phyloP scores from a whole-genome alignment of 495 filamentous ascomycete species.

The Talaromyces trachyspermus region DNA sequence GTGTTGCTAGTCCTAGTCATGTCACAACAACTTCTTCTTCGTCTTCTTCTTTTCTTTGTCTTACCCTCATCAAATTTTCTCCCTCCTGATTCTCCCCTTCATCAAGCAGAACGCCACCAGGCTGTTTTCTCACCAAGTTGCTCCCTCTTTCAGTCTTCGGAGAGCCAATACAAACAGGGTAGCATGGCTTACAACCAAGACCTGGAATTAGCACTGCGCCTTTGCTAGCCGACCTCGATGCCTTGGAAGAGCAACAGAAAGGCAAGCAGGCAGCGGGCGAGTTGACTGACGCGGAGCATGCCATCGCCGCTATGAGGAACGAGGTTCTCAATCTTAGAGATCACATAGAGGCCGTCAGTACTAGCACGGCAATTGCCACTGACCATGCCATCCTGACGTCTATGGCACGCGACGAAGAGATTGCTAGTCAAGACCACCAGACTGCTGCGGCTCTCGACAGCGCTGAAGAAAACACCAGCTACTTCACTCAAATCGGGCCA shows the following conservation, averaged over 20 bases:
- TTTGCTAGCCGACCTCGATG: slow-evolving; percentile 2
- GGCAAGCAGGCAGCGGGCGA: neutral
- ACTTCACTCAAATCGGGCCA: neutral
- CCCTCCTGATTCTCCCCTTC: too few species aligned
- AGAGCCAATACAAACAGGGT: too few species aligned
- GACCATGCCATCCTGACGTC: slow-evolving; percentile 2
- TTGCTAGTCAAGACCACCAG: neutral
- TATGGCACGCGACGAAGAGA: neutral
- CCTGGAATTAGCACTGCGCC: neutral
- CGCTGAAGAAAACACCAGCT: neutral
- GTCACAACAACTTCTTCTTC: too few species aligned
- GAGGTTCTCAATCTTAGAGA: neutral
- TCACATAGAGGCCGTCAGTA: neutral
- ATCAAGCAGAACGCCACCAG: too few species aligned
- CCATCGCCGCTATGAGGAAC: neutral
- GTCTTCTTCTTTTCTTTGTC: too few species aligned
- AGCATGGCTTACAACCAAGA: too few species aligned
- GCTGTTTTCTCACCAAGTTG: too few species aligned
- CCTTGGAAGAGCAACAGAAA: slow-evolving; percentile 6
- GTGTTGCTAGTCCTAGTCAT: too few species aligned
- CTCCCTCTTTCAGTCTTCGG: too few species aligned
- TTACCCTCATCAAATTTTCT: too few species aligned
- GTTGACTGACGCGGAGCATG: neutral
- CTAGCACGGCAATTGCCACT: neutral
- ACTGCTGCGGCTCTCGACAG: neutral